phyloP scores from a whole-genome alignment of 2,329 filamentous ascomycete species.

The Nigrospora oryzae region DNA sequence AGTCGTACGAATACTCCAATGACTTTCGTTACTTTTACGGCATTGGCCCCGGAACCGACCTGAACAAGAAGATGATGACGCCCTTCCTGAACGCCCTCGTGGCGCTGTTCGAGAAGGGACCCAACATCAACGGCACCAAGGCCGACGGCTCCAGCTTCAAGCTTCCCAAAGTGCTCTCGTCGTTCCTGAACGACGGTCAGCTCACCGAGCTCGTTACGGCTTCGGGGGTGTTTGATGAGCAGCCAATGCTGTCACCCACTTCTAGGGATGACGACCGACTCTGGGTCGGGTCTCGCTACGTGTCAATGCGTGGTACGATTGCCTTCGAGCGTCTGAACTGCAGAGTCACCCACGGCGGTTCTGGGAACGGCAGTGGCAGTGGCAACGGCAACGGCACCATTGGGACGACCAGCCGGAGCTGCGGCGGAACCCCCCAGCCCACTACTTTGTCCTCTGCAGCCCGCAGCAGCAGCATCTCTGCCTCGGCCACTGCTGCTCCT shows the following conservation, averaged over 20 bases:
- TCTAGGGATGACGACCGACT: slow-evolving; percentile 36
- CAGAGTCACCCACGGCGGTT: slow-evolving; percentile 3
- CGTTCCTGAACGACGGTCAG: slow-evolving; percentile 60
- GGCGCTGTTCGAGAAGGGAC: slow-evolving; percentile 41
- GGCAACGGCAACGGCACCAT: slow-evolving; percentile 4
- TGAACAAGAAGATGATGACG: slow-evolving; percentile 51
- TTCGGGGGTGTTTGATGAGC: slow-evolving; percentile 52
- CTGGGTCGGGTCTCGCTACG: slow-evolving; percentile 47
- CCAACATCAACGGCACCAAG: slow-evolving; percentile 36
- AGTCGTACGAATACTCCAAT: slow-evolving; percentile 58
- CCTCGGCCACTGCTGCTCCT: slow-evolving; percentile 3
- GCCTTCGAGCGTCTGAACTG: slow-evolving; percentile 57
- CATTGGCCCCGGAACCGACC: slow-evolving; percentile 44
- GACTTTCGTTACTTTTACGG: slow-evolving; percentile 64
- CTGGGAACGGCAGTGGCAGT: slow-evolving; percentile 2
- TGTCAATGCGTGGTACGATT: slow-evolving; percentile 57
- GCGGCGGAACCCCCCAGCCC: neutral
- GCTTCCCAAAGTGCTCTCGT: slow-evolving; percentile 49
- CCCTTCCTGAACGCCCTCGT: slow-evolving; percentile 49
- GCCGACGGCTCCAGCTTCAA: slow-evolving; percentile 35
- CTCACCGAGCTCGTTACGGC: slow-evolving; percentile 52
- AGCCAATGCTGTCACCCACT: slow-evolving; percentile 37
- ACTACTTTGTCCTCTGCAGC: slow-evolving; percentile 5
- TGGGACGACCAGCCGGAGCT: slow-evolving; percentile 1
- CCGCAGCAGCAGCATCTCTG: slow-evolving; percentile 2